These are phyloP conservation scores for Kokia cookei DNA, from an alignment of 441 rosid species.

Conservation along the genomic window DNA sequence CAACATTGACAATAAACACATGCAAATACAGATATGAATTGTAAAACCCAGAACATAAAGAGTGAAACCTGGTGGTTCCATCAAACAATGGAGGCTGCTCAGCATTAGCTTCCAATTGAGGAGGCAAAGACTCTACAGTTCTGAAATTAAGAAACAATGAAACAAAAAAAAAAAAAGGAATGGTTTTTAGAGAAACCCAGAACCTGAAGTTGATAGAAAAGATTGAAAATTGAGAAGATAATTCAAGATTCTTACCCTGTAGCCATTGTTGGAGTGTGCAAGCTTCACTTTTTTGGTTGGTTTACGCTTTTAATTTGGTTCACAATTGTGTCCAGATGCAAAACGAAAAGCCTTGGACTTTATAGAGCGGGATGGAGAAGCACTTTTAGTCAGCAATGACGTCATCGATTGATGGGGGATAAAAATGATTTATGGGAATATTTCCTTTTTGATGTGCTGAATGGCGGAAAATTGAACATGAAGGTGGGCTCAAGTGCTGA, in stretches of 20 bases:
- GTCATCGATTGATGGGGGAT: not conserved
- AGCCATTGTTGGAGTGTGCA: slow-evolving; percentile 11
- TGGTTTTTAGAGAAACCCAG: not conserved
- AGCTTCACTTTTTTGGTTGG: not conserved
- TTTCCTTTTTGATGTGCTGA: no score
- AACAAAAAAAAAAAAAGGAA: not conserved
- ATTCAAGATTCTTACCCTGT: slow-evolving; percentile 1
- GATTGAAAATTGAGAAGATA: not conserved
- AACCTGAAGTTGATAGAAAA: not conserved
- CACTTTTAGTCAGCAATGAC: not conserved
- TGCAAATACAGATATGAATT: not conserved
- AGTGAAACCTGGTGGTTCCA: slow-evolving; percentile 48
- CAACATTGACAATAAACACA: not conserved
- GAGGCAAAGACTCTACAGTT: slow-evolving; percentile 26
- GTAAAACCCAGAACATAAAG: not conserved
- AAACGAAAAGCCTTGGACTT: not conserved
- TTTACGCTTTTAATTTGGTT: slow-evolving; percentile 8
- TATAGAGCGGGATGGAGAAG: not conserved
- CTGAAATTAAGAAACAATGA: slow-evolving; percentile 9
- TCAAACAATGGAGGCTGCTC: slow-evolving; percentile 49
- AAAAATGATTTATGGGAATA: no score
- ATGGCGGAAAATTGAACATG: no score
- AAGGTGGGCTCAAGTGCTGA: no score
- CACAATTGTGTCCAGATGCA: slow-evolving; percentile 15
- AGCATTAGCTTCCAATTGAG: slow-evolving; percentile 33